Percentiles rank a stretch among this genome's conserved stretches.
These are phyloP conservation scores for Mortierella sp. DNA, from an alignment of 371 early-diverging fungal species.

Conservation along the genomic window DNA sequence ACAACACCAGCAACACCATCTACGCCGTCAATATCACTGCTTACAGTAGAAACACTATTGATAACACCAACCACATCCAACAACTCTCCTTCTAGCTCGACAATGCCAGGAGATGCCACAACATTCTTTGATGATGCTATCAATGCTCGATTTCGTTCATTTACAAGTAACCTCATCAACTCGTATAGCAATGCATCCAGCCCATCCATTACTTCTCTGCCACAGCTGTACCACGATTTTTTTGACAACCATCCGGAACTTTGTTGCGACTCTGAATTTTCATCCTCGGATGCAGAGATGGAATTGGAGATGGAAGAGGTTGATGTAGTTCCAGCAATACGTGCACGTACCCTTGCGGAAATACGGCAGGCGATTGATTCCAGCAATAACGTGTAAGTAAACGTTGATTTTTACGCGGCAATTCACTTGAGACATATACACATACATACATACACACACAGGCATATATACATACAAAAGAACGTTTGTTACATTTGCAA, in stretches of 20 bases:
- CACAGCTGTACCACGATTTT: conserved; percentile 43
- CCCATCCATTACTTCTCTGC: conserved; percentile 11
- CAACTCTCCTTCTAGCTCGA: conserved; percentile 14
- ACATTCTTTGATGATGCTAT: conserved; percentile 52
- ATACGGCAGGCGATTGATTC: conserved; percentile 19
- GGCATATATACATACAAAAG: no score
- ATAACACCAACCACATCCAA: conserved; percentile 18
- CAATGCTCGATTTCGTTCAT: conserved; percentile 9
- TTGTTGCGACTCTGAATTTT: conserved; percentile 18
- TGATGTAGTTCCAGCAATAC: conserved; percentile 26
- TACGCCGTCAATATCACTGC: background rate
- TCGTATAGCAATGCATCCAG: background rate
- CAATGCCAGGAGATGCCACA: conserved; percentile 17
- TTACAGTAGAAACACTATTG: conserved; percentile 14
- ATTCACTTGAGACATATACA: no score
- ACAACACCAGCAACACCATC: background rate
- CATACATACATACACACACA: no score
- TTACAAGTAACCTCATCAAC: background rate
- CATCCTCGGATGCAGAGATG: conserved; percentile 28
- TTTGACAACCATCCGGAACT: conserved; percentile 40
- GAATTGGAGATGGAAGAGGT: conserved; percentile 18
- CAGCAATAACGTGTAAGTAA: conserved; percentile 12
- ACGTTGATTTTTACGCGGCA: background rate
- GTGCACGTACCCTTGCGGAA: conserved; percentile 35
- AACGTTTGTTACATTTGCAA: no score